Evolutionary conservation across 164 flowering plant genomes (phyloP).

Genomic region (Chimonanthus praecox): DNA sequence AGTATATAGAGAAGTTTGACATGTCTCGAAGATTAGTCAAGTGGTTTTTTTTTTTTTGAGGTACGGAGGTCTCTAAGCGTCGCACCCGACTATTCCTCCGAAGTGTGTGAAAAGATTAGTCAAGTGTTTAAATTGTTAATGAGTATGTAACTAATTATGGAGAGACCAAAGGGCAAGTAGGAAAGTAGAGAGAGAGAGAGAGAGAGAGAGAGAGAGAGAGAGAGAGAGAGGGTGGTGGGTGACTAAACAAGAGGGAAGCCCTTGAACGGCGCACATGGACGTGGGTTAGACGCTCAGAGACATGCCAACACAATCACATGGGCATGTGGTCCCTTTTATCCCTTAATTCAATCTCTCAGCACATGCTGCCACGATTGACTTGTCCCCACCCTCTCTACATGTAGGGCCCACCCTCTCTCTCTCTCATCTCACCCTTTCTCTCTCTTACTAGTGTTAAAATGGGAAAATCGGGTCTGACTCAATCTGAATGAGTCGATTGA

Average conservation of each 20-base stretch:
- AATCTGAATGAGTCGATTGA: no score
- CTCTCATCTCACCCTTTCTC: not conserved
- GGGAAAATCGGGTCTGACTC: no score
- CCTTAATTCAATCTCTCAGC: constrained; percentile 36
- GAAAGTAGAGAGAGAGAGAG: not conserved
- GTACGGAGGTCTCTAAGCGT: no score
- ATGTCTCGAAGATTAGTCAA: no score
- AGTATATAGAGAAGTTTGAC: no score
- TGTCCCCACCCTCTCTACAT: constrained; percentile 9
- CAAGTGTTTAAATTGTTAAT: not conserved
- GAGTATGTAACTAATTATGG: no score
- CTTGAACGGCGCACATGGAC: constrained; percentile 63
- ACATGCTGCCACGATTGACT: constrained; percentile 33
- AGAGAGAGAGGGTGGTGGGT: constrained; percentile 3
- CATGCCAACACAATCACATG: constrained; percentile 60
- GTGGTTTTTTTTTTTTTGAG: no score
- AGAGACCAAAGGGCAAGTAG: not conserved
- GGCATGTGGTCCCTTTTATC: constrained; percentile 18
- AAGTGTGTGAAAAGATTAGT: no score
- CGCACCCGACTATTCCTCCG: no score
- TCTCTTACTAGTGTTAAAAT: not conserved
- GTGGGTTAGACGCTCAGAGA: constrained; percentile 43
- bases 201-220: not conserved
- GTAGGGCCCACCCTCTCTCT: constrained; percentile 8
- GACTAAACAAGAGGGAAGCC: constrained; percentile 4